Evolutionary conservation across 345 rosid genomes (phyloP), one percentile per base, ranked within the genome.

Genomic region (Brassica incana): DNA sequence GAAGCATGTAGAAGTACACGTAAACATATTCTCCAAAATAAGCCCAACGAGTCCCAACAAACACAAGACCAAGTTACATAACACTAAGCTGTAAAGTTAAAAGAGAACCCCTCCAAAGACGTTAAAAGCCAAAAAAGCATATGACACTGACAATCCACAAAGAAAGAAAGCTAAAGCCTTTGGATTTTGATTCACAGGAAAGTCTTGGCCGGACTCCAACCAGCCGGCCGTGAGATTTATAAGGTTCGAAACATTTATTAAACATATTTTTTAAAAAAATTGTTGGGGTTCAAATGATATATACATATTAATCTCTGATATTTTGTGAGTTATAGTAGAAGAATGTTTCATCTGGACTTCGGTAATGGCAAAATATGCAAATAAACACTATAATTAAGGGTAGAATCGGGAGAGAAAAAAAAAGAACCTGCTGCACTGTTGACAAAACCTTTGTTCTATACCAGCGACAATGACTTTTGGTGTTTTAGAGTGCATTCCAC

Each of bases 361-460:
- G 3, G 79, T 69, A 59, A 40, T 65, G 77, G 80, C 75, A 60
- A 67, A 58, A 50, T 56, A 75, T 33, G 78, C 77, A 73, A 81
- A 77, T 67, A 62, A 50, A 73, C 73, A 12, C 14, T 8, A 32
- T 10, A 69, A 20, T 0, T 63, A 64, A 18, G 76, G 83, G 75
- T 54, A 63, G 38, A 69, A 58, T 2, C 61, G 78, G 30, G 30
- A 30, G 11, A 45, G 7, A 29, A 0, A 14, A 43, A 8, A 15
- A 3, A 10, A 56, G 10, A 76, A 95, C 99, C 98, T 91, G 90
- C 99, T 95, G 69, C 99, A 95, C 87, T 95, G 99, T 80, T 95
- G 98, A 84, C 98, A 94, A 82, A 94, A 94, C 84, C 99, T 88
- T 85, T 95, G 98, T 82, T 89, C 86, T 58, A 93, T 82, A 73